These are phyloP conservation scores for Penicillium cinerascens DNA, from an alignment of 495 filamentous ascomycete species.

Conservation along the genomic window DNA sequence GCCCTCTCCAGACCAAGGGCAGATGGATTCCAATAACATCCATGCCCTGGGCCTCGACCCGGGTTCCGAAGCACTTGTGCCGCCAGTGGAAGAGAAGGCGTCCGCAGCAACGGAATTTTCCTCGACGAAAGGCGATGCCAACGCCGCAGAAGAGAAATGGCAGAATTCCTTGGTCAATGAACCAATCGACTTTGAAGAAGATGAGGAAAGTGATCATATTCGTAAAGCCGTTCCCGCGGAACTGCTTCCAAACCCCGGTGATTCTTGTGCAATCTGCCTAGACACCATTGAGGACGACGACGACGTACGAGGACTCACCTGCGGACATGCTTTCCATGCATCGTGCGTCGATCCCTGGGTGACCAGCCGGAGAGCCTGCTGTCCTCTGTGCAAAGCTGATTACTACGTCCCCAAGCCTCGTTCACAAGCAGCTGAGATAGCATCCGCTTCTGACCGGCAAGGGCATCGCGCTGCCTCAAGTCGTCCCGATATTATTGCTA, in stretches of 20 bases:
- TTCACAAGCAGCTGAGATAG: slow-evolving; percentile 19
- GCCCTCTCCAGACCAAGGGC: slow-evolving; percentile 11
- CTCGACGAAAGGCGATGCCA: background rate
- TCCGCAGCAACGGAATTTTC: background rate
- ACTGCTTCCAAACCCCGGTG: slow-evolving; percentile 79
- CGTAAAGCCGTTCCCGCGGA: slow-evolving; percentile 77
- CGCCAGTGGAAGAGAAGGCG: slow-evolving; percentile 21
- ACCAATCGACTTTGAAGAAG: slow-evolving; percentile 46
- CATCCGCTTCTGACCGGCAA: slow-evolving; percentile 13
- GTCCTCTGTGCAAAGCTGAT: slow-evolving; percentile 94
- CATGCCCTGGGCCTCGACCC: slow-evolving; percentile 9
- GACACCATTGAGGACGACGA: slow-evolving; percentile 92
- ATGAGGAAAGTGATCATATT: slow-evolving; percentile 85
- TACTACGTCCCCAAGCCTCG: slow-evolving; percentile 91
- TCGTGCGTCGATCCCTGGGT: slow-evolving; percentile 95
- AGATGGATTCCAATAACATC: slow-evolving; percentile 15
- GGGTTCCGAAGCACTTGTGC: slow-evolving; percentile 1
- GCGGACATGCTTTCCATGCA: slow-evolving; percentile 95
- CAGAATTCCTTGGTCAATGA: slow-evolving; percentile 15
- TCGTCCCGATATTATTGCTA: slow-evolving; percentile 12
- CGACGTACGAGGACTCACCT: slow-evolving; percentile 88
- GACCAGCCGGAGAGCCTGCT: slow-evolving; percentile 87
- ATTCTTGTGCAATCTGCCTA: slow-evolving; percentile 95
- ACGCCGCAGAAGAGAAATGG: slow-evolving; percentile 17
- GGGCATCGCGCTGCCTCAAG: slow-evolving; percentile 10